Conservation (phyloP, 1,284 basidiomycete genomes). For the Apiotrichum sp. region DNA sequence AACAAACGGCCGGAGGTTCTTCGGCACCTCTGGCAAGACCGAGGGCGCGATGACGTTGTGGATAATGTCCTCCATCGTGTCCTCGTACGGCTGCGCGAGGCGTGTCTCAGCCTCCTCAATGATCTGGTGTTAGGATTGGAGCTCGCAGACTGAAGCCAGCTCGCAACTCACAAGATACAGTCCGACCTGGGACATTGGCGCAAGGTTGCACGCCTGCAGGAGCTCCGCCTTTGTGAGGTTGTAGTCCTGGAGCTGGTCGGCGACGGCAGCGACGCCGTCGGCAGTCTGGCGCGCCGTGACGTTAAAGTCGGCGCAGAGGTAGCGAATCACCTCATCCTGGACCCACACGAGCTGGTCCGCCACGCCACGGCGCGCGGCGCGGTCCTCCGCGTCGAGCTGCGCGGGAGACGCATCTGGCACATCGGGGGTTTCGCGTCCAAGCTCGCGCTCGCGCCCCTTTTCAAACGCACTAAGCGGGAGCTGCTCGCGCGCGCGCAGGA, state of each 20-base stretch:
- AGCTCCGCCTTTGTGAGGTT: slow-evolving; percentile 84
- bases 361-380: slow-evolving; percentile 44
- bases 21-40: slow-evolving; percentile 19
- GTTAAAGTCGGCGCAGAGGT: slow-evolving; percentile 52
- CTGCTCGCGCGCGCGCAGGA: slow-evolving; percentile 9
- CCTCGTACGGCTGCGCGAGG: slow-evolving; percentile 51
- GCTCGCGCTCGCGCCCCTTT: not conserved
- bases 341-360: slow-evolving; percentile 79
- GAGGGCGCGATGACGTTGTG: slow-evolving; percentile 49
- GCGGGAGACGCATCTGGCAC: slow-evolving; percentile 32
- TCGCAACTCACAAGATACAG: slow-evolving; percentile 72
- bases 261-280: slow-evolving; percentile 60
- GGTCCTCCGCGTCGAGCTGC: slow-evolving; percentile 51
- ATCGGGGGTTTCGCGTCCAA: slow-evolving; percentile 19
- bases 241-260: slow-evolving; percentile 61
- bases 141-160: no score
- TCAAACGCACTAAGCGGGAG: slow-evolving; percentile 3
- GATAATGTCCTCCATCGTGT: slow-evolving; percentile 66
- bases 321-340: slow-evolving; percentile 78
- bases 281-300: slow-evolving; percentile 63
- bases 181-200: slow-evolving; percentile 73
- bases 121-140: slow-evolving; percentile 53
- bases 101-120: slow-evolving; percentile 84
- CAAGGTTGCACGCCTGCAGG: slow-evolving; percentile 81
- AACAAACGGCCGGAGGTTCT: slow-evolving; percentile 25